Evolutionary conservation across 495 filamentous ascomycete species (phyloP), one percentile per base, ranked within the genome.

Genomic region (Extremus antarcticus): DNA sequence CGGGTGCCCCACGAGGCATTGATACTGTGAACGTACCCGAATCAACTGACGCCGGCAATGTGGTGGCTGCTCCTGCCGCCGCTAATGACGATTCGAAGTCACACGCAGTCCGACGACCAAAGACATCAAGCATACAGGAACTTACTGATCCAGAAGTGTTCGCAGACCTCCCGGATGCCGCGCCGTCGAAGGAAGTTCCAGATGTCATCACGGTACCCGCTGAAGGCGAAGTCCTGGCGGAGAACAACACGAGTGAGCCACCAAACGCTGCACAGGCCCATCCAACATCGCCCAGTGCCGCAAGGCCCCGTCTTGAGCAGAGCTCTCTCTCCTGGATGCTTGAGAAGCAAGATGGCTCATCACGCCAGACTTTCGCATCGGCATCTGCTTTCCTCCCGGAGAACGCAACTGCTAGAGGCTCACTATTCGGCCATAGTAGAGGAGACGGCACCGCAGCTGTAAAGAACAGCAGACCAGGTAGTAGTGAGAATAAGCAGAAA

Each of bases 321-420:
- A 89, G 90, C 24, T 85, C 82, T 9, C 96, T 95, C 66, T 85
- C 90, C 11, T 98, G 90, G 90, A 97, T 98, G 90, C 76, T 98
- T n/a, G 81, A 76, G 23, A 73, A 78, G 53, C 74, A 74, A 54
- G 35, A 25, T 8, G 8, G 16, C 21, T 8, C 3, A 24, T 48
- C 21, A 13, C 10, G 20, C 9, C 9, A 20, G 41, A 3, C 41
- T 17, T 49, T 24, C 7, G 7, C 46, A 21, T 13, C 10, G 11
- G 20, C 46, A 3, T 49, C 46, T 49, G 41, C 23, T 20, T 29
- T 56, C 24, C 17, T 25, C 19, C 32, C 47, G 10, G 32, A 25
- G 35, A 23, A 51, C 15, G 21, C 16, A 21, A 22, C 20, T 16
- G 35, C 11, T 19, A 58, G 43, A 53, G 25, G 55, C 17, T 53